phyloP scores from a whole-genome alignment of 2,329 filamentous ascomycete species.

The Capronia epimyces region DNA sequence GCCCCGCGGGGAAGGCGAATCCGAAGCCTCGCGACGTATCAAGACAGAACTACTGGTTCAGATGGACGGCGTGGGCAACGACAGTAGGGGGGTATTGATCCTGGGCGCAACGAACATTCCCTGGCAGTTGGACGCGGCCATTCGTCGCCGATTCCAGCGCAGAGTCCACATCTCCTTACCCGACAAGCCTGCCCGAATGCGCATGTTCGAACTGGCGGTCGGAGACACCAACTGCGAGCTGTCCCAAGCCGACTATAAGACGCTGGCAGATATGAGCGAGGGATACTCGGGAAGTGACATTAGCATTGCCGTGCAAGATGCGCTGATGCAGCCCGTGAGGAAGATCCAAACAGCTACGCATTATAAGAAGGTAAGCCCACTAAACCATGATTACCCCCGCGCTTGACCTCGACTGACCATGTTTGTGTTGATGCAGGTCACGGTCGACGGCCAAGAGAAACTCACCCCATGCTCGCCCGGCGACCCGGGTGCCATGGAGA shows the following conservation, averaged over 20 bases:
- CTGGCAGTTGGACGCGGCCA: slow-evolving; percentile 95
- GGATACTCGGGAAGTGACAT: slow-evolving; percentile 97
- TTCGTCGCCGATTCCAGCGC: slow-evolving; percentile 90
- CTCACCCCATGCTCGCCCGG: slow-evolving; percentile 88
- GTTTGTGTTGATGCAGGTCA: slow-evolving; percentile 51
- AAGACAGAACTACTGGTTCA: slow-evolving; percentile 98
- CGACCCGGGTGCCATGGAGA: slow-evolving; percentile 77
- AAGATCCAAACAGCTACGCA: slow-evolving; percentile 97
- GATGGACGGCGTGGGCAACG: slow-evolving; percentile 98
- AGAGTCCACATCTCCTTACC: slow-evolving; percentile 93
- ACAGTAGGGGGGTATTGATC: slow-evolving; percentile 88
- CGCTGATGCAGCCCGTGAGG: slow-evolving; percentile 92
- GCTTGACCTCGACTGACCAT: no score
- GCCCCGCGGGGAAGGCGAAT: slow-evolving; percentile 88
- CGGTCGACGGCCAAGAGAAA: slow-evolving; percentile 56
- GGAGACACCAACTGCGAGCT: slow-evolving; percentile 86
- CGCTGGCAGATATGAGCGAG: slow-evolving; percentile 74
- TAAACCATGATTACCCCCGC: no score
- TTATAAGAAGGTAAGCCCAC: slow-evolving; percentile 76
- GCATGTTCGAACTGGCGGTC: slow-evolving; percentile 94
- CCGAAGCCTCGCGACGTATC: slow-evolving; percentile 92
- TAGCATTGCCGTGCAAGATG: slow-evolving; percentile 88
- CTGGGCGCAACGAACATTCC: slow-evolving; percentile 97
- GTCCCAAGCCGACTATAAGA: slow-evolving; percentile 68
- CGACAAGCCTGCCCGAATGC: slow-evolving; percentile 77